phyloP scores from a whole-genome alignment of 768 basidiomycete genomes.

The Hortiboletus flavorubellus region DNA sequence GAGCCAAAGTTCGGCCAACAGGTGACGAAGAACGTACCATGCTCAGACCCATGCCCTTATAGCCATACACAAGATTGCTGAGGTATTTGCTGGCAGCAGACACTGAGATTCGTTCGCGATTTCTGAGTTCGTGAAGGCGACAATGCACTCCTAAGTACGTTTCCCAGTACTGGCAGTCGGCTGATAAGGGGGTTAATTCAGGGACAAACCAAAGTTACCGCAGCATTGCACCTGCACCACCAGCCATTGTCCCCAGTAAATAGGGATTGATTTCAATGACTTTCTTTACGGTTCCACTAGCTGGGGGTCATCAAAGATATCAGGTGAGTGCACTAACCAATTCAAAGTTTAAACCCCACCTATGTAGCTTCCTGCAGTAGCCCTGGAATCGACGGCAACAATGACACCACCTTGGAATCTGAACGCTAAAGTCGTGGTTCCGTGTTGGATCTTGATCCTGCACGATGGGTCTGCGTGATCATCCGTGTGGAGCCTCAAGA shows the following conservation, averaged over 20 bases:
- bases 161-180: conserved; percentile 97
- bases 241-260: conserved; percentile 99
- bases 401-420: conserved; percentile 95
- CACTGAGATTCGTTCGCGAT: conserved; percentile 95
- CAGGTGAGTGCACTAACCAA: neutral
- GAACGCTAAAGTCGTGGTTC: conserved; percentile 98
- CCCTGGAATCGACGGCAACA: conserved; percentile 98
- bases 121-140: conserved; percentile 92
- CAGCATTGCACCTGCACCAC: conserved; percentile 78
- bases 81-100: conserved; percentile 99
- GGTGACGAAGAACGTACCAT: conserved; percentile 62
- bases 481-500: conserved; percentile 91
- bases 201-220: neutral
- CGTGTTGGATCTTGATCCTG: conserved; percentile 97
- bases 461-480: conserved; percentile 92
- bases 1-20: neutral
- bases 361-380: conserved; percentile 95
- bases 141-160: conserved; percentile 99
- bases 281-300: conserved; percentile 97
- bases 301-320: conserved; percentile 38
- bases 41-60: conserved; percentile 98
- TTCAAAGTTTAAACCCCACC: conserved; percentile 49
- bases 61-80: conserved; percentile 94
- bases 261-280: conserved; percentile 99
- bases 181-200: conserved; percentile 36